A percentile compares a stretch with the other conserved stretches of the same genome.
phyloP scores from a whole-genome alignment of 352 stramenopile genomes.

The Phytophthora fragariae region DNA sequence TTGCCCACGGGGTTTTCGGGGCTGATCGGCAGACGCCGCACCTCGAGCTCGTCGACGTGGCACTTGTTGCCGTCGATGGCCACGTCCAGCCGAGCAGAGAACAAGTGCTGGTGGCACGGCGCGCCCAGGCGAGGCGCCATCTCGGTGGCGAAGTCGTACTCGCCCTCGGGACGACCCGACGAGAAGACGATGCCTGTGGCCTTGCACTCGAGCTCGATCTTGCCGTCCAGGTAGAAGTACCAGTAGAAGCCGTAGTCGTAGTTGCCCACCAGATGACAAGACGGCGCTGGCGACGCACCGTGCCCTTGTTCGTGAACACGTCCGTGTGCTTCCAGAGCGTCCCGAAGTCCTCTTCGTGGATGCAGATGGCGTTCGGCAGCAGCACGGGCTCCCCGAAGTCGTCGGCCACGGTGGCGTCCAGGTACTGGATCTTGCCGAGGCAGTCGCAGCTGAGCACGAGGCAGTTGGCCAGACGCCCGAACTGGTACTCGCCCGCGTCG shows the following conservation, averaged over 20 bases:
- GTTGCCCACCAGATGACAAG: slow-evolving; percentile 86
- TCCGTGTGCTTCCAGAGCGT: slow-evolving; percentile 82
- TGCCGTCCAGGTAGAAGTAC: slow-evolving; percentile 76
- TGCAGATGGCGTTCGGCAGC: slow-evolving; percentile 79
- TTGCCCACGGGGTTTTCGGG: slow-evolving; percentile 68
- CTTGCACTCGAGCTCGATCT: slow-evolving; percentile 84
- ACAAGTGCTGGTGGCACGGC: slow-evolving; percentile 81
- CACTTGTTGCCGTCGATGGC: slow-evolving; percentile 68
- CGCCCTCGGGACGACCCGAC: slow-evolving; percentile 59
- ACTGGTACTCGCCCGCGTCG: slow-evolving; percentile 81
- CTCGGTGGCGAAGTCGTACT: slow-evolving; percentile 54
- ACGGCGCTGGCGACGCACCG: slow-evolving; percentile 11
- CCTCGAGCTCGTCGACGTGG: slow-evolving; percentile 60
- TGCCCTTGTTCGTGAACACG: background rate
- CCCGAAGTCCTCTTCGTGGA: slow-evolving; percentile 87
- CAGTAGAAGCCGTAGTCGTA: slow-evolving; percentile 88
- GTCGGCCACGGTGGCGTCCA: slow-evolving; percentile 75
- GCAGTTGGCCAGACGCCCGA: slow-evolving; percentile 73
- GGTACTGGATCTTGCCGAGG: slow-evolving; percentile 85
- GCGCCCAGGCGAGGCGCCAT: slow-evolving; percentile 69
- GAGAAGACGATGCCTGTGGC: slow-evolving; percentile 81
- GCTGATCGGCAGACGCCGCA: slow-evolving; percentile 48
- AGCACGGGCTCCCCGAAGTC: slow-evolving; percentile 55
- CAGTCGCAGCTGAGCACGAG: slow-evolving; percentile 85
- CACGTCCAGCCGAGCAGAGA: slow-evolving; percentile 79